These are phyloP conservation scores for Cyclotella distinguenda DNA, from an alignment of 108 stramenopile genomes.

Conservation along the genomic window DNA sequence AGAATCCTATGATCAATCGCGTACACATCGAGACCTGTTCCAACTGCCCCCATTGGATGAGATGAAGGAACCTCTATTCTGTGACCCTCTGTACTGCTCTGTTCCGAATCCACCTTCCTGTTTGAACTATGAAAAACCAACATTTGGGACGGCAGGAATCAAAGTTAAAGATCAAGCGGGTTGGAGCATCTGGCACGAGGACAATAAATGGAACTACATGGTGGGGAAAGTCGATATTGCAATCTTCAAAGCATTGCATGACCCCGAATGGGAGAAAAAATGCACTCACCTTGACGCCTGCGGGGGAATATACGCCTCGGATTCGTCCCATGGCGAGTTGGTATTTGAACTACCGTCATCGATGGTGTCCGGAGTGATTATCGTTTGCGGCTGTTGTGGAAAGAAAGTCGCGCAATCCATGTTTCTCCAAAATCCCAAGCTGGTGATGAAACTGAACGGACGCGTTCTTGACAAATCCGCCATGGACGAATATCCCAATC, in stretches of 20 bases:
- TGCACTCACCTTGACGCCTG: conserved; percentile 49
- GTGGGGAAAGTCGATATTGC: conserved; percentile 43
- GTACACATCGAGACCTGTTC: conserved; percentile 7
- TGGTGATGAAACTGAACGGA: conserved; percentile 33
- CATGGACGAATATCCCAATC: conserved; percentile 37
- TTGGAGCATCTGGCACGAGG: conserved; percentile 42
- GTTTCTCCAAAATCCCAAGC: conserved; percentile 34
- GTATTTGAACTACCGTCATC: conserved; percentile 38
- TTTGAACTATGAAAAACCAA: conserved; percentile 52
- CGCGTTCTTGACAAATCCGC: conserved; percentile 27
- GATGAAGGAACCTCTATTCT: conserved; percentile 37
- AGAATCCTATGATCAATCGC: background rate
- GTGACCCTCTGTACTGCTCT: conserved; percentile 43
- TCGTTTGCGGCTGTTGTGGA: conserved; percentile 45
- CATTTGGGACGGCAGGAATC: conserved; percentile 45
- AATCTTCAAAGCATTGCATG: conserved; percentile 34
- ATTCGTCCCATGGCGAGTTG: conserved; percentile 20
- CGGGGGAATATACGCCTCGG: conserved; percentile 38
- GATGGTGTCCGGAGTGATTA: conserved; percentile 44
- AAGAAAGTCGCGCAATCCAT: conserved; percentile 43
- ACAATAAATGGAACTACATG: conserved; percentile 34
- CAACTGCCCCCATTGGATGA: conserved; percentile 21
- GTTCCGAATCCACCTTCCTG: conserved; percentile 46
- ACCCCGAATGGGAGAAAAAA: conserved; percentile 44
- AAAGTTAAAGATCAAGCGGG: conserved; percentile 13